Conservation (phyloP, 139 green algal genomes). For the Axilococcus clingmanii region DNA sequence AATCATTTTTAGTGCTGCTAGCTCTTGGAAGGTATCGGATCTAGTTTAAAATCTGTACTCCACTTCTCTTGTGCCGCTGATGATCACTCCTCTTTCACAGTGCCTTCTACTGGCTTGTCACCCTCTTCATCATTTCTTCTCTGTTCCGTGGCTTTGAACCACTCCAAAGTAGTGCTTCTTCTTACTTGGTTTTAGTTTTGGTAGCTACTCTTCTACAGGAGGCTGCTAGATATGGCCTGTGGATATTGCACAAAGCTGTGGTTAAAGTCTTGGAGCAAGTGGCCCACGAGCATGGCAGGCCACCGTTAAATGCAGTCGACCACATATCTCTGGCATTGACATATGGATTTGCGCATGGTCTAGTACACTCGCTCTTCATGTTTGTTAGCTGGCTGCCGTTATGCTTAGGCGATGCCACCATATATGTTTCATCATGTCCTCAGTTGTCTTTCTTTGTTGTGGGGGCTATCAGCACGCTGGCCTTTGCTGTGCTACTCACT, state of each 20-base stretch:
- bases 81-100: conserved; percentile 10
- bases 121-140: conserved; percentile 23
- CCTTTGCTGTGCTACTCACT: conserved; percentile 36
- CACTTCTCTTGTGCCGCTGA: background rate
- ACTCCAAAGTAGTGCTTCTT: conserved; percentile 1
- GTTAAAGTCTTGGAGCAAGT: conserved; percentile 13
- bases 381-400: conserved; percentile 31
- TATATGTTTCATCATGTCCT: conserved; percentile 23
- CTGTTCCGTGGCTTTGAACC: conserved; percentile 34
- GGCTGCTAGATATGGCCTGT: conserved; percentile 14
- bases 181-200: conserved; percentile 16
- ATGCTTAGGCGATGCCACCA: conserved; percentile 17
- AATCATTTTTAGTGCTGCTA: conserved; percentile 29
- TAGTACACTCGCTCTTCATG: conserved; percentile 27
- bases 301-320: conserved; percentile 12
- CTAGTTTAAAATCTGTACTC: background rate
- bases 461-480: conserved; percentile 30
- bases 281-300: conserved; percentile 3
- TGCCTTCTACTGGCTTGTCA: conserved; percentile 33
- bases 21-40: conserved; percentile 10
- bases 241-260: conserved; percentile 21
- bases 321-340: conserved; percentile 25
- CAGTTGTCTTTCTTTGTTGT: conserved; percentile 24
- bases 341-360: conserved; percentile 30
- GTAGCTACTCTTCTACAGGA: conserved; percentile 35